phyloP scores from a whole-genome alignment of 805 yeast species.

The Candida nanaspora region DNA sequence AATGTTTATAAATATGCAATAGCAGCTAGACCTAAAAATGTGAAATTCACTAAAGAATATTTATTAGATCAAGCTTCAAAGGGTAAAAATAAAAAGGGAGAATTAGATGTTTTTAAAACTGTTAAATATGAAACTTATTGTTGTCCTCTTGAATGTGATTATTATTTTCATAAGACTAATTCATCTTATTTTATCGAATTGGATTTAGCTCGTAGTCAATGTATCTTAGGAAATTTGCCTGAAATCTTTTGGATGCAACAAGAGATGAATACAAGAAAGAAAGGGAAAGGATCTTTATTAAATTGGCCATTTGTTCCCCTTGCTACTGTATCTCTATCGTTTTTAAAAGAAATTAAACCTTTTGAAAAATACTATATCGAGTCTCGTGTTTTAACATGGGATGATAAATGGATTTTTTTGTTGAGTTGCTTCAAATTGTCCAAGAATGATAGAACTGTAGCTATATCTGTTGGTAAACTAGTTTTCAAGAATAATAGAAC shows the following conservation, averaged over 20 bases:
- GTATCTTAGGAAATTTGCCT: constrained; percentile 51
- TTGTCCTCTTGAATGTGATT: constrained; percentile 76
- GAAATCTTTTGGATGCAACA: constrained; percentile 41
- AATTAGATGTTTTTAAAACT: constrained; percentile 34
- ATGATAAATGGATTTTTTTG: constrained; percentile 77
- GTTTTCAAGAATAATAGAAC: constrained; percentile 74
- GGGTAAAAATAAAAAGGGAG: no score
- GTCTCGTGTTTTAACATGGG: constrained; percentile 72
- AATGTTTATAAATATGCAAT: constrained; percentile 34
- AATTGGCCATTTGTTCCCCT: constrained; percentile 66
- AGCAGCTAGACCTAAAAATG: constrained; percentile 21
- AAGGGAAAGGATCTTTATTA: constrained; percentile 23
- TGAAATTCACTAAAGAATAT: constrained; percentile 8
- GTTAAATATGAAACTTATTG: constrained; percentile 29
- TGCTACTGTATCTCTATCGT: constrained; percentile 61
- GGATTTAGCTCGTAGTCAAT: constrained; percentile 68
- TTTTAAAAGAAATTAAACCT: constrained; percentile 67
- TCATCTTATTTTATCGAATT: constrained; percentile 78
- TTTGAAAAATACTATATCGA: constrained; percentile 50
- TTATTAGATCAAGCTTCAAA: no score
- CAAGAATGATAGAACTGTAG: constrained; percentile 27
- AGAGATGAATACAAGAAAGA: constrained; percentile 24
- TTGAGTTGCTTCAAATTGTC: constrained; percentile 50
- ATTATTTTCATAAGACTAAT: constrained; percentile 82
- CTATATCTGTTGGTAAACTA: constrained; percentile 66